A percentile compares a stretch with the other conserved stretches of the same genome.
Conservation (phyloP, 2,329 filamentous ascomycete genomes). For the Aureobasidium leucospermi region DNA sequence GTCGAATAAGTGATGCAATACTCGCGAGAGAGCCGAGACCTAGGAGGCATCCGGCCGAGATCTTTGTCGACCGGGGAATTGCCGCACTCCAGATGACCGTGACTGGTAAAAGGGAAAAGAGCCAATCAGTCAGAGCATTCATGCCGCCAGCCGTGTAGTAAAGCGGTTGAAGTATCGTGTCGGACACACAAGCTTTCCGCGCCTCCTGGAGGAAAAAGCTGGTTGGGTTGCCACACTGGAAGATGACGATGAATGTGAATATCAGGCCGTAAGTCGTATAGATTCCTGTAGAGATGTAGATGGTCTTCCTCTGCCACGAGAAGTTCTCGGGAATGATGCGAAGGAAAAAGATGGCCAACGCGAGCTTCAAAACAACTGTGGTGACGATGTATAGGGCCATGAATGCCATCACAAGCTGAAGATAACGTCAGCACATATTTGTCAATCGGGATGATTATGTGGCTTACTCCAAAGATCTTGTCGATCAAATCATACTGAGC, state of each 20-base stretch:
- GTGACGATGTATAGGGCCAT: conserved; percentile 33
- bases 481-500: conserved; percentile 18
- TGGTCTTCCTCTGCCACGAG: conserved; percentile 23
- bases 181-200: conserved; percentile 17
- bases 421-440: conserved; percentile 38
- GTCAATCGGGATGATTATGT: neutral
- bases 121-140: conserved; percentile 31
- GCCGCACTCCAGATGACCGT: conserved; percentile 8
- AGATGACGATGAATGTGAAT: conserved; percentile 42
- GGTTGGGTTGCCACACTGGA: conserved; percentile 26
- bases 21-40: conserved; percentile 29
- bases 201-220: conserved; percentile 20
- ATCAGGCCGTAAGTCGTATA: conserved; percentile 41
- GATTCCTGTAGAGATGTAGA: conserved; percentile 19
- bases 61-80: conserved; percentile 33
- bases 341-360: conserved; percentile 36
- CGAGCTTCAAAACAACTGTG: conserved; percentile 36
- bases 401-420: conserved; percentile 41
- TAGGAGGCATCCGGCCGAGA: conserved; percentile 35
- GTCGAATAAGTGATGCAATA: conserved; percentile 21
- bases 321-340: conserved; percentile 26
- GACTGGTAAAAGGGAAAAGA: conserved; percentile 31
- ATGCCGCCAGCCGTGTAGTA: conserved; percentile 25
- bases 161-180: conserved; percentile 19
- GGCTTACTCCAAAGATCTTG: conserved; percentile 44